phyloP scores from a whole-genome alignment of 495 filamentous ascomycete genomes.

The Penicillium simplicissimum region DNA sequence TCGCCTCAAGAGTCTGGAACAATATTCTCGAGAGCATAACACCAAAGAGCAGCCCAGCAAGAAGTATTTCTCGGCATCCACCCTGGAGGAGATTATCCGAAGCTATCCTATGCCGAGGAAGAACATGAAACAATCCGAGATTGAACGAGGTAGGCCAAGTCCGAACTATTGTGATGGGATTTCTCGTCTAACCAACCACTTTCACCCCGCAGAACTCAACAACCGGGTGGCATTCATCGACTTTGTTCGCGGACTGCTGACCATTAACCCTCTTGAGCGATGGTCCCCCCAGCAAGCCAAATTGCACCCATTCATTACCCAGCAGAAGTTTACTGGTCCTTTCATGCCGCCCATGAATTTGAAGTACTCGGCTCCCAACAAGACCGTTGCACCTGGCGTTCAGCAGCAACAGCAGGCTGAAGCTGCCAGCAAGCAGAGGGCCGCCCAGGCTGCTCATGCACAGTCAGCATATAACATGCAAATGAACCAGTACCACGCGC shows the following conservation, averaged over 20 bases:
- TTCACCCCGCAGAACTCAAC: slow-evolving; percentile 74
- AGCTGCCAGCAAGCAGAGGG: slow-evolving; percentile 84
- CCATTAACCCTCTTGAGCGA: slow-evolving; percentile 92
- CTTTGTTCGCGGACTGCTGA: slow-evolving; percentile 92
- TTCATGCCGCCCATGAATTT: slow-evolving; percentile 98
- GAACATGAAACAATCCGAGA: slow-evolving; percentile 97
- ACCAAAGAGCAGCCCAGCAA: slow-evolving; percentile 99
- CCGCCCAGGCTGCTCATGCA: slow-evolving; percentile 62
- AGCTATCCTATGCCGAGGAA: slow-evolving; percentile 97
- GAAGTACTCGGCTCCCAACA: slow-evolving; percentile 76
- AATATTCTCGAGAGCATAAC: slow-evolving; percentile 91
- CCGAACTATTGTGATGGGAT: neutral
- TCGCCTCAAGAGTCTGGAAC: slow-evolving; percentile 93
- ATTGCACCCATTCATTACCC: slow-evolving; percentile 97
- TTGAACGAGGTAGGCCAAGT: slow-evolving; percentile 78
- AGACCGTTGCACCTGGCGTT: slow-evolving; percentile 92
- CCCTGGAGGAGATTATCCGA: slow-evolving; percentile 93
- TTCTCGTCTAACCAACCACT: slow-evolving; percentile 32
- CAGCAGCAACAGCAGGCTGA: slow-evolving; percentile 96
- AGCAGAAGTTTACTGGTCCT: slow-evolving; percentile 92
- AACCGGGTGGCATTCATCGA: slow-evolving; percentile 99
- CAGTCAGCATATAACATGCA: slow-evolving; percentile 59
- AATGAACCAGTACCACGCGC: slow-evolving; percentile 56
- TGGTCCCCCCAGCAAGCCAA: slow-evolving; percentile 99
- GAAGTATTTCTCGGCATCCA: slow-evolving; percentile 96